These are phyloP conservation scores for Pichia heedii DNA, from an alignment of 805 yeast species.

Conservation along the genomic window DNA sequence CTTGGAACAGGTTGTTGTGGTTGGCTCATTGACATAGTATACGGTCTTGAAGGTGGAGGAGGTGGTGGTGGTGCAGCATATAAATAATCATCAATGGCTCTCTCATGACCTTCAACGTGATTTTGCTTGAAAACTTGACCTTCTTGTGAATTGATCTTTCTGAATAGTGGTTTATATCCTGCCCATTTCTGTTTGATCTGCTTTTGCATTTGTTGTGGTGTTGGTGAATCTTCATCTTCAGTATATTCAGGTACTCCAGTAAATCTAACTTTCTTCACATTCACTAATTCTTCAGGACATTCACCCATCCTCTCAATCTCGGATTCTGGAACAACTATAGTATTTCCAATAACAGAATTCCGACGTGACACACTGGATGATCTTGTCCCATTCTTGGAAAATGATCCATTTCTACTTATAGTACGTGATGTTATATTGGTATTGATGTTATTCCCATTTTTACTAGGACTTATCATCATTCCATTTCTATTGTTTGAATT, in stretches of 20 bases:
- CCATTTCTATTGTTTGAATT: neutral
- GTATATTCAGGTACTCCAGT: constrained; percentile 43
- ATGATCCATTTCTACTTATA: constrained; percentile 6
- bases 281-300: constrained; percentile 12
- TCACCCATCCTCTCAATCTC: constrained; percentile 2
- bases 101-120: constrained; percentile 3
- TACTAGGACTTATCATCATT: neutral
- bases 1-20: neutral
- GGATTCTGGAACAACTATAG: constrained; percentile 14
- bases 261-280: constrained; percentile 39
- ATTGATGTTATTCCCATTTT: neutral
- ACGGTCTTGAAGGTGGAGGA: neutral
- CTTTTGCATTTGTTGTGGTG: constrained; percentile 29
- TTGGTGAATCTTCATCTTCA: constrained; percentile 49
- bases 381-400: constrained; percentile 4
- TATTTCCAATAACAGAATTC: constrained; percentile 16
- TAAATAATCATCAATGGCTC: neutral
- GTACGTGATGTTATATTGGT: constrained; percentile 11
- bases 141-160: constrained; percentile 28
- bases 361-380: constrained; percentile 3
- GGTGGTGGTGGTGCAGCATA: neutral
- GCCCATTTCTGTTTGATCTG: constrained; percentile 29
- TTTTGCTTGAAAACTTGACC: constrained; percentile 28
- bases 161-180: constrained; percentile 23
- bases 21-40: neutral